Percentiles rank a stretch among this genome's conserved stretches.
Conservation (phyloP, 2,329 filamentous ascomycete species). For the Ophiostoma ulmi region DNA sequence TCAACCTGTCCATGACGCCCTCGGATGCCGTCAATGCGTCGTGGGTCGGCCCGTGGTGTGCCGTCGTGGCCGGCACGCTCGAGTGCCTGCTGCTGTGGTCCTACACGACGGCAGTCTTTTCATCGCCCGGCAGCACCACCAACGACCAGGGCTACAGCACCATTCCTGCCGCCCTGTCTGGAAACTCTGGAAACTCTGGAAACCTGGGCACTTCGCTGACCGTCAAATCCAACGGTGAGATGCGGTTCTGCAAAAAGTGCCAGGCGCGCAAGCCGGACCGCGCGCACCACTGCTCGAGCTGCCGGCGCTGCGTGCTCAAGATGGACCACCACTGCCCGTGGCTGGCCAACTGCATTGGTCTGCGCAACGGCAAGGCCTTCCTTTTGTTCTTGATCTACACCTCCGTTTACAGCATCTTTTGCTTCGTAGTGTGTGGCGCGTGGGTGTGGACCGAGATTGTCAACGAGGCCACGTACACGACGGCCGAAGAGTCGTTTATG, state of each 20-base stretch:
- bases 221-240: constrained; percentile 82
- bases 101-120: constrained; percentile 92
- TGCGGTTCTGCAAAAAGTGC: constrained; percentile 96
- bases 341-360: constrained; percentile 90
- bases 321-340: constrained; percentile 99
- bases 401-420: constrained; percentile 75
- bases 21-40: constrained; percentile 38
- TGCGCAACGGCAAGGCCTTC: constrained; percentile 94
- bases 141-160: constrained; percentile 68
- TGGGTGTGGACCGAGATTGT: constrained; percentile 87
- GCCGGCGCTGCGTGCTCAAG: constrained; percentile 89
- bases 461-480: constrained; percentile 50
- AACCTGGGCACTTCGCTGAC: constrained; percentile 60
- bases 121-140: constrained; percentile 70
- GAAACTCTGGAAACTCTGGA: background rate
- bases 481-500: constrained; percentile 70
- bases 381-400: constrained; percentile 88
- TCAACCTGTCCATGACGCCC: constrained; percentile 61
- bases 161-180: constrained; percentile 54
- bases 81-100: constrained; percentile 79
- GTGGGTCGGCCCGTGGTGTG: constrained; percentile 33
- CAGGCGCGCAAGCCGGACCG: constrained; percentile 91
- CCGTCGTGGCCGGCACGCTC: constrained; percentile 61
- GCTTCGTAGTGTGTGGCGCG: constrained; percentile 67
- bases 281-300: constrained; percentile 94